phyloP scores from a whole-genome alignment of 495 filamentous ascomycete genomes.

The Lepidopterella palustris region DNA sequence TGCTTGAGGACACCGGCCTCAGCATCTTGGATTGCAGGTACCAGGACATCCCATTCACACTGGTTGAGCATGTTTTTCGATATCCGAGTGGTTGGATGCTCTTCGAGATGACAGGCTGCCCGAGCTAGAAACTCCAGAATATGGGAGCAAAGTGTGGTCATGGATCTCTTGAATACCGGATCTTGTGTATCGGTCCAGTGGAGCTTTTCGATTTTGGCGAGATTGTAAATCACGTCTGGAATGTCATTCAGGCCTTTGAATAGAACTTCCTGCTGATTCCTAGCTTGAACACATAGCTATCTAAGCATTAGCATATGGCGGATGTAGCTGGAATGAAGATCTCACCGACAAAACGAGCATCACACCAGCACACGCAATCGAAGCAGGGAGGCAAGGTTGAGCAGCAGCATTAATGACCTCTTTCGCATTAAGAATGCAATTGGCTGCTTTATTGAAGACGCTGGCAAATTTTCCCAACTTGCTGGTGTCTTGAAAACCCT shows the following conservation, averaged over 20 bases:
- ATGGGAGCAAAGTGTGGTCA: neutral
- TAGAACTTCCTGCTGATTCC: no score
- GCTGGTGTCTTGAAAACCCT: no score
- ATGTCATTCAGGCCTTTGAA: no score
- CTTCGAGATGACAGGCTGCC: neutral
- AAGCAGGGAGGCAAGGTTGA: neutral
- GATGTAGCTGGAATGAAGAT: no score
- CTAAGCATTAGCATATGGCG: neutral
- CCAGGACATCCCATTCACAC: neutral
- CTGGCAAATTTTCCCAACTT: no score
- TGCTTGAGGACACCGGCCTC: neutral
- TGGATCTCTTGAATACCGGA: neutral
- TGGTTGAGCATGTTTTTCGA: neutral
- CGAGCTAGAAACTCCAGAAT: neutral
- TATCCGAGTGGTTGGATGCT: neutral
- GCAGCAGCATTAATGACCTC: neutral
- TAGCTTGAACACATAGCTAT: neutral
- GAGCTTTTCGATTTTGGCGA: no score
- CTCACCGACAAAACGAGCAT: neutral
- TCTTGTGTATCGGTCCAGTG: neutral
- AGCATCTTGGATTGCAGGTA: neutral
- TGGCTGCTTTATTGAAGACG: no score
- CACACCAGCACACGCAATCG: neutral
- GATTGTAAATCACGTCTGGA: no score
- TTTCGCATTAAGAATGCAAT: neutral